Conservation (phyloP, 192 early-diverging fungal species). For the Coemansia sp. region DNA sequence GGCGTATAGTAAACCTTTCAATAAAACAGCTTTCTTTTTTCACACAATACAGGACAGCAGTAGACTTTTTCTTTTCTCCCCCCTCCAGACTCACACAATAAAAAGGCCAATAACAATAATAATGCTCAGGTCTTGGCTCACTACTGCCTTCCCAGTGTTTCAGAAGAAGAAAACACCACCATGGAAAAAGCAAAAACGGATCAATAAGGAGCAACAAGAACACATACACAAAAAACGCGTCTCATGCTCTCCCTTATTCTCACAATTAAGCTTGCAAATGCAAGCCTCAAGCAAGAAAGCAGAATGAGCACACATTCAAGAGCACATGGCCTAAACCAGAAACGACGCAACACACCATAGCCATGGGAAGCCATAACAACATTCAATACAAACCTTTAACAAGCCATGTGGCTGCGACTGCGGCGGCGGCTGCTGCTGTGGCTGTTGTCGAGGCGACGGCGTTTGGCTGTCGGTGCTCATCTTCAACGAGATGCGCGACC, state of each 20-base stretch:
- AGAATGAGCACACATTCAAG: not conserved
- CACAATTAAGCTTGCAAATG: no score
- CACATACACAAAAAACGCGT: no score
- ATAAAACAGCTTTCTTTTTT: not conserved
- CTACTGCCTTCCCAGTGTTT: not conserved
- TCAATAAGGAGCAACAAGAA: no score
- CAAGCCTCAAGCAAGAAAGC: no score
- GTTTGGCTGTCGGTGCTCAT: constrained; percentile 17
- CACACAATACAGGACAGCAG: constrained; percentile 6
- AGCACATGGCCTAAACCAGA: not conserved
- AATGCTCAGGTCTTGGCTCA: not conserved
- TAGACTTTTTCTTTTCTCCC: constrained; percentile 5
- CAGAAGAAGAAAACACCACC: not conserved
- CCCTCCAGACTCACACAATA: not conserved
- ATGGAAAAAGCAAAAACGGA: no score
- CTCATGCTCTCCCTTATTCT: no score
- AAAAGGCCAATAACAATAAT: not conserved
- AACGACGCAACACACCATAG: not conserved
- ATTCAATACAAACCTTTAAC: constrained; percentile 37
- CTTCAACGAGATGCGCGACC: constrained; percentile 40
- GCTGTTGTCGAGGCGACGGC: constrained; percentile 11
- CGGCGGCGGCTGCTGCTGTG: constrained; percentile 1
- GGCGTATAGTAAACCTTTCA: constrained; percentile 3
- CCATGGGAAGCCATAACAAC: not conserved
- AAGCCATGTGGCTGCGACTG: constrained; percentile 1